phyloP scores from a whole-genome alignment of 257 asterid genomes.

The Knoxia roxburghii region DNA sequence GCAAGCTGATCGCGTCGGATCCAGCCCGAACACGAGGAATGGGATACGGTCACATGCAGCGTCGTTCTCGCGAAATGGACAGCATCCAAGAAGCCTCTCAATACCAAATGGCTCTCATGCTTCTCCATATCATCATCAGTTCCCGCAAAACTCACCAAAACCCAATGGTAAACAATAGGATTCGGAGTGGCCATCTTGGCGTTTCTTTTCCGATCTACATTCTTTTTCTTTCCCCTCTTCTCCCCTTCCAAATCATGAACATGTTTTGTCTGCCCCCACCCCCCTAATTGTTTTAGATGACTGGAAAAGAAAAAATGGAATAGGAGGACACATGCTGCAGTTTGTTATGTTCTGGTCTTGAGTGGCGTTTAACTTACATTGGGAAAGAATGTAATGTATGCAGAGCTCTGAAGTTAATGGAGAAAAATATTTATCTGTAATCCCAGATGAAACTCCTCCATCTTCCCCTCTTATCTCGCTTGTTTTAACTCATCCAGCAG shows the following conservation, averaged over 20 bases:
- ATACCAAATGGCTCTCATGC: slow-evolving; percentile 62
- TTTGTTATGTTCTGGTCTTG: slow-evolving; percentile 21
- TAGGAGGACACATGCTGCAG: slow-evolving; percentile 15
- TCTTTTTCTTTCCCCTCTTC: slow-evolving; percentile 27
- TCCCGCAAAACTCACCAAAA: slow-evolving; percentile 66
- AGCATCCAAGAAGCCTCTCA: slow-evolving; percentile 63
- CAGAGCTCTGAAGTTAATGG: slow-evolving; percentile 28
- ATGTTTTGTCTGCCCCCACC: slow-evolving; percentile 22
- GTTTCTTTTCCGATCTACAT: slow-evolving; percentile 18
- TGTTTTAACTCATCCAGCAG: too few species aligned
- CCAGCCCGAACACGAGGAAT: slow-evolving; percentile 51
- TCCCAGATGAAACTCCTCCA: not conserved
- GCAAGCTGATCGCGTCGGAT: slow-evolving; percentile 61
- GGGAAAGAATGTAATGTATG: slow-evolving; percentile 40
- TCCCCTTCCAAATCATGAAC: slow-evolving; percentile 11
- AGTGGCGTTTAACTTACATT: slow-evolving; percentile 23
- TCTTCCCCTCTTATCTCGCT: not conserved
- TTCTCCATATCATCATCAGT: slow-evolving; percentile 65
- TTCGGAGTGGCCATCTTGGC: slow-evolving; percentile 9
- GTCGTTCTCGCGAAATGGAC: slow-evolving; percentile 49
- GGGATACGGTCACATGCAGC: slow-evolving; percentile 48
- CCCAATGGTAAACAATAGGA: slow-evolving; percentile 55
- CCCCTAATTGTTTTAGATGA: slow-evolving; percentile 19
- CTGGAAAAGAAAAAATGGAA: slow-evolving; percentile 21
- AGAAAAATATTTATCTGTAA: slow-evolving; percentile 27